These are phyloP conservation scores for Tetracentron sinense DNA, from an alignment of 164 flowering plant genomes.

Conservation along the genomic window DNA sequence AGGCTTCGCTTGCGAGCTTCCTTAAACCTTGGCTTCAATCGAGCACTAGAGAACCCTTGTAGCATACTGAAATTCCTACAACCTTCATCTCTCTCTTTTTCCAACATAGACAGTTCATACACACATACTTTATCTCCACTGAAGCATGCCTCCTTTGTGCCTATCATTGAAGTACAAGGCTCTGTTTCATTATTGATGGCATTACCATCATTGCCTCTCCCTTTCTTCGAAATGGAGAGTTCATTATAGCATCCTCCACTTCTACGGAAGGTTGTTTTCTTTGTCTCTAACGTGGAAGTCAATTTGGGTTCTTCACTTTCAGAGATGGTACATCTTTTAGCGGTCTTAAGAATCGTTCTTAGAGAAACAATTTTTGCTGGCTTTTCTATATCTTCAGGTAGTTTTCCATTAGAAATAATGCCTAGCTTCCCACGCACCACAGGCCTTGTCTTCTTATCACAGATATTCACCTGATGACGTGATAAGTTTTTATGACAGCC, in stretches of 20 bases:
- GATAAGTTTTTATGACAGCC: conserved; percentile 9
- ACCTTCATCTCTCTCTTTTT: conserved; percentile 16
- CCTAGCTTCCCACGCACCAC: conserved; percentile 58
- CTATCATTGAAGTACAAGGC: conserved; percentile 7
- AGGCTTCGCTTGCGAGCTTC: conserved; percentile 52
- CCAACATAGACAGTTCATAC: conserved; percentile 11
- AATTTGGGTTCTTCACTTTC: conserved; percentile 17
- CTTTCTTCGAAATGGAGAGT: conserved; percentile 14
- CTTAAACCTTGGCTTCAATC: conserved; percentile 27
- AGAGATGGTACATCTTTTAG: conserved; percentile 27
- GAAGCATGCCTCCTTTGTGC: conserved; percentile 13
- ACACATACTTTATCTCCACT: conserved; percentile 13
- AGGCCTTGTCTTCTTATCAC: conserved; percentile 31
- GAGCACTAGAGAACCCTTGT: conserved; percentile 7
- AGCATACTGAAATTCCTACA: conserved; percentile 3
- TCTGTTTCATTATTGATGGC: conserved; percentile 11
- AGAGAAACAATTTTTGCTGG: conserved; percentile 52
- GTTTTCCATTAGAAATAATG: conserved; percentile 39
- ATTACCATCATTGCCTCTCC: conserved; percentile 16
- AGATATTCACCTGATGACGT: conserved; percentile 10
- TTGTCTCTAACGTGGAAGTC: conserved; percentile 11
- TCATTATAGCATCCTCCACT: conserved; percentile 8
- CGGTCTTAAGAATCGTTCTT: conserved; percentile 34
- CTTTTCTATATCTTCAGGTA: conserved; percentile 22
- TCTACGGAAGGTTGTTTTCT: conserved; percentile 15